A percentile compares a stretch with the other conserved stretches of the same genome.
These are phyloP conservation scores for Cercospora sojina DNA, from an alignment of 2,329 filamentous ascomycete genomes.

Conservation along the genomic window DNA sequence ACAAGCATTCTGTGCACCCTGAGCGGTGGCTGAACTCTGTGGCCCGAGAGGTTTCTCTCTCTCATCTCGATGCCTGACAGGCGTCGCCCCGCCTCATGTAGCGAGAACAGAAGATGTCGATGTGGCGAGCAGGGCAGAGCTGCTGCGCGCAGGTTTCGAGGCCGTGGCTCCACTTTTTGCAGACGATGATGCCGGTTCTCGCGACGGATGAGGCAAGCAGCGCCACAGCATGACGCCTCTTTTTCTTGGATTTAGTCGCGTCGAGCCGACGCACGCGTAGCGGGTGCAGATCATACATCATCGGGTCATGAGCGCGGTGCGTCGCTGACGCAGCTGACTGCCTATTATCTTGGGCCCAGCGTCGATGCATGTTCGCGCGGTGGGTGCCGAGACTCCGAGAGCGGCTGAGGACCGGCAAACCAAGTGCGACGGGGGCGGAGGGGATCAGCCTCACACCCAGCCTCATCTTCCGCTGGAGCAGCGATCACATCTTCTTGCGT, in stretches of 20 bases:
- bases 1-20: not conserved
- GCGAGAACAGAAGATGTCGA: not conserved
- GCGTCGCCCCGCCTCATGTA: not conserved
- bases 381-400: not conserved
- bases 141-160: not conserved
- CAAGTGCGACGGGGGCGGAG: not conserved
- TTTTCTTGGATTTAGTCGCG: not conserved
- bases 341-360: not conserved
- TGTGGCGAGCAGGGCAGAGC: not conserved
- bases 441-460: not conserved
- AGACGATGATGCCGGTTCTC: not conserved
- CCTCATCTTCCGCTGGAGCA: not conserved
- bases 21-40: not conserved
- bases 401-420: not conserved
- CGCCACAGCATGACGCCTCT: conserved; percentile 8
- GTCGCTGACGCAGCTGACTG: not conserved
- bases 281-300: conserved; percentile 7
- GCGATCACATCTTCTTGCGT: not conserved
- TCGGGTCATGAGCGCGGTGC: conserved; percentile 2
- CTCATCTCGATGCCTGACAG: conserved; percentile 1
- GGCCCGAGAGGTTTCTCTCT: not conserved
- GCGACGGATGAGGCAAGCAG: not conserved
- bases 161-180: not conserved
- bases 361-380: not conserved
- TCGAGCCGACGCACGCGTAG: conserved; percentile 1